Percentiles rank a stretch among this genome's conserved stretches.
These are phyloP conservation scores for Choiromyces venosus DNA, from an alignment of 495 filamentous ascomycete genomes.

Conservation along the genomic window DNA sequence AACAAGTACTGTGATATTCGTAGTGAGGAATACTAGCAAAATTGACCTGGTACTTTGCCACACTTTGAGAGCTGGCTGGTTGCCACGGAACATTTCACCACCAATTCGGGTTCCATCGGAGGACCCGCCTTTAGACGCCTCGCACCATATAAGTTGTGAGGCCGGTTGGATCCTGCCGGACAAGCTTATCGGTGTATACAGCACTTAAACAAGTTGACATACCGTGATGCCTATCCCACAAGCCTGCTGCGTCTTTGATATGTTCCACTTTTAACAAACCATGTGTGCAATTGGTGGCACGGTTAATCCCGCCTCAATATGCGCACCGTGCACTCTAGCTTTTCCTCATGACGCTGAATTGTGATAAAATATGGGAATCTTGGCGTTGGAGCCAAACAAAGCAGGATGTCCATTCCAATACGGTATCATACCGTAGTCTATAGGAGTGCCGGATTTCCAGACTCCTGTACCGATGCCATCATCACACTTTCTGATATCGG, in stretches of 20 bases:
- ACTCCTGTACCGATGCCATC: not conserved
- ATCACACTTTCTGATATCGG: not conserved
- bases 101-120: no score
- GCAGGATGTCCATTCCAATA: not conserved
- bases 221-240: no score
- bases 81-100: no score
- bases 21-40: no score
- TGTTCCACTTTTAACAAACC: not conserved
- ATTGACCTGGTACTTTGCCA: no score
- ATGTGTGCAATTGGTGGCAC: not conserved
- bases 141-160: not conserved
- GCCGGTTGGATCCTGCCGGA: not conserved
- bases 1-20: no score
- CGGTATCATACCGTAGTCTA: no score
- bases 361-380: not conserved
- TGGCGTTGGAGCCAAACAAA: not conserved
- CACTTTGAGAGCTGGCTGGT: no score
- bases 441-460: not conserved
- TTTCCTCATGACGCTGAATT: not conserved
- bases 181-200: no score
- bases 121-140: no score
- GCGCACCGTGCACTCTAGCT: not conserved
- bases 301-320: not conserved
- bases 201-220: not conserved
- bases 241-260: no score